Conservation (phyloP, 495 filamentous ascomycete species). For the Oleoguttula mirabilis region DNA sequence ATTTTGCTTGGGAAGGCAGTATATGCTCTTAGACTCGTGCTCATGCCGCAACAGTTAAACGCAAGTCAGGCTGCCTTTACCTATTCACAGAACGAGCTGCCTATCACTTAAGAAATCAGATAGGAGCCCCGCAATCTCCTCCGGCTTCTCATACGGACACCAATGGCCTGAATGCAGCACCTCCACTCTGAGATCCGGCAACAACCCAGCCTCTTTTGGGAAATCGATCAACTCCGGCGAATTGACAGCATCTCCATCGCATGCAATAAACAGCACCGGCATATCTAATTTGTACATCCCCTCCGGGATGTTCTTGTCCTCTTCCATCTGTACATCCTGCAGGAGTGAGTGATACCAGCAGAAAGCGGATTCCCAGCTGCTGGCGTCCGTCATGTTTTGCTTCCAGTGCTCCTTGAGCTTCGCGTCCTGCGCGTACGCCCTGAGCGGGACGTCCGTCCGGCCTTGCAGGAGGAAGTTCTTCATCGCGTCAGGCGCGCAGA, state of each 20-base stretch:
- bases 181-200: constrained; percentile 8
- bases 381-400: neutral
- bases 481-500: constrained; percentile 6
- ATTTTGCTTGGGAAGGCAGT: too few species aligned
- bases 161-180: constrained; percentile 18
- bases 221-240: constrained; percentile 4
- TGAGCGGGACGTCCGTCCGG: constrained; percentile 1
- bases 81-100: too few species aligned
- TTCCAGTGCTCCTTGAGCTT: constrained; percentile 6
- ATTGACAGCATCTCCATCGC: constrained; percentile 8
- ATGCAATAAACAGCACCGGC: constrained; percentile 12
- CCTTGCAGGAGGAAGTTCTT: constrained; percentile 1
- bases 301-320: constrained; percentile 5
- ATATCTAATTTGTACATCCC: constrained; percentile 3
- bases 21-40: too few species aligned
- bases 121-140: constrained; percentile 6
- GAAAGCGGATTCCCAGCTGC: constrained; percentile 3
- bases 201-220: constrained; percentile 8
- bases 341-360: constrained; percentile 16
- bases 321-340: constrained; percentile 7
- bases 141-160: constrained; percentile 14
- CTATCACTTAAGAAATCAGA: neutral
- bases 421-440: constrained; percentile 6
- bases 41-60: too few species aligned
- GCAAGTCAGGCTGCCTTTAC: too few species aligned